Evolutionary conservation across 208 protist genomes (phyloP).

Genomic region (Entamoeba nuttalli): DNA sequence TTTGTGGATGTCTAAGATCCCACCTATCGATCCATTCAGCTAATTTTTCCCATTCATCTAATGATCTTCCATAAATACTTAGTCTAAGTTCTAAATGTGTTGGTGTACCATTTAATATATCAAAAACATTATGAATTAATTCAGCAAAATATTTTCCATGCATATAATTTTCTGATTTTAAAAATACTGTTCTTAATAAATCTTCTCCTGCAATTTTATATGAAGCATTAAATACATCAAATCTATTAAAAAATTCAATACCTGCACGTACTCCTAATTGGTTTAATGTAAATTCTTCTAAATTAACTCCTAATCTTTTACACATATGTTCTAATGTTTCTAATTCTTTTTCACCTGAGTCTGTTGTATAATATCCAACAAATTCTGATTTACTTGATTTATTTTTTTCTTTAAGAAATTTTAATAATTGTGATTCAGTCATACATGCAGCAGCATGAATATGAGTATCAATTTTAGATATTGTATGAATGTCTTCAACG

Average conservation of each 20-base stretch:
- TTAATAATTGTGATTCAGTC: constrained; percentile 70
- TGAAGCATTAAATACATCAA: constrained; percentile 15
- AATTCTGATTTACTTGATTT: constrained; percentile 48
- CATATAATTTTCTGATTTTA: constrained; percentile 14
- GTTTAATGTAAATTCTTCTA: constrained; percentile 36
- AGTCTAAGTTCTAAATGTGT: not conserved
- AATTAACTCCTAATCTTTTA: not conserved
- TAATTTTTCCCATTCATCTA: constrained; percentile 2
- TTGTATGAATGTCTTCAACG: constrained; percentile 14
- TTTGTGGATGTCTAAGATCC: not conserved
- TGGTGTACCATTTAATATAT: not conserved
- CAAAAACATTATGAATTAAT: not conserved
- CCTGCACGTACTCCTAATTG: constrained; percentile 22
- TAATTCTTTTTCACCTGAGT: constrained; percentile 20
- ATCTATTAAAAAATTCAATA: constrained; percentile 14
- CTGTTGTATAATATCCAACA: not conserved
- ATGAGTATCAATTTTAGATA: constrained; percentile 82
- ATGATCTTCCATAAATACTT: constrained; percentile 9
- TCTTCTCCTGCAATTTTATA: not conserved
- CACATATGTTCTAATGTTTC: constrained; percentile 16
- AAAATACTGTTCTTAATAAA: constrained; percentile 5
- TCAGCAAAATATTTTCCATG: constrained; percentile 17
- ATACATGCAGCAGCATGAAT: constrained; percentile 80
- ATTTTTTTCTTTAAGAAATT: constrained; percentile 75
- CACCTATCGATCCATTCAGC: not conserved